Percentiles rank a stretch among this genome's conserved stretches.
Conservation (phyloP, 495 filamentous ascomycete genomes). For the Jackrogersella minutella region DNA sequence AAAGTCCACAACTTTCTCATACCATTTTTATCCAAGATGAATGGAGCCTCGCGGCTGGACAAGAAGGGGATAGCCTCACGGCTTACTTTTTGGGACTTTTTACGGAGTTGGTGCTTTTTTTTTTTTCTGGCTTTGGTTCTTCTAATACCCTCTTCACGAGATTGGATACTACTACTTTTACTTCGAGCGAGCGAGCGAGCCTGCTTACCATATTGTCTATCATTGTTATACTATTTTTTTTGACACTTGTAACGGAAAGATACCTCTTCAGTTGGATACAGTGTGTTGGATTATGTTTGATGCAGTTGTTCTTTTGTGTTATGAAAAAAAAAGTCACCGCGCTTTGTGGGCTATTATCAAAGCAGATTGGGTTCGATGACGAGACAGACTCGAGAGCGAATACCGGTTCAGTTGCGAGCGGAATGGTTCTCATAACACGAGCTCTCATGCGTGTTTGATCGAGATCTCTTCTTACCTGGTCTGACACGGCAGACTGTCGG, state of each 20-base stretch:
- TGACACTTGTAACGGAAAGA: constrained; percentile 33
- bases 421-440: neutral
- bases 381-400: neutral
- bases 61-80: constrained; percentile 58
- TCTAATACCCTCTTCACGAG: constrained; percentile 26
- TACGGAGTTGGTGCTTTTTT: constrained; percentile 35
- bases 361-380: neutral
- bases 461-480: neutral
- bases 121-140: constrained; percentile 12
- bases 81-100: constrained; percentile 44
- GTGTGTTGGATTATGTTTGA: neutral
- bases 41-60: constrained; percentile 57
- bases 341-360: neutral
- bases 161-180: constrained; percentile 15
- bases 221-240: constrained; percentile 30
- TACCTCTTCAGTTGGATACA: constrained; percentile 17
- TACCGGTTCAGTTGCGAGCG: neutral
- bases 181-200: constrained; percentile 12
- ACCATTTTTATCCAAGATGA: constrained; percentile 44
- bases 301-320: neutral
- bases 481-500: constrained; percentile 1
- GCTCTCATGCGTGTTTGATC: neutral
- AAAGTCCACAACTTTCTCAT: constrained; percentile 24
- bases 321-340: neutral
- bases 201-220: constrained; percentile 18